Conservation (phyloP, 352 stramenopile species). For the Lagenidium sp. region DNA sequence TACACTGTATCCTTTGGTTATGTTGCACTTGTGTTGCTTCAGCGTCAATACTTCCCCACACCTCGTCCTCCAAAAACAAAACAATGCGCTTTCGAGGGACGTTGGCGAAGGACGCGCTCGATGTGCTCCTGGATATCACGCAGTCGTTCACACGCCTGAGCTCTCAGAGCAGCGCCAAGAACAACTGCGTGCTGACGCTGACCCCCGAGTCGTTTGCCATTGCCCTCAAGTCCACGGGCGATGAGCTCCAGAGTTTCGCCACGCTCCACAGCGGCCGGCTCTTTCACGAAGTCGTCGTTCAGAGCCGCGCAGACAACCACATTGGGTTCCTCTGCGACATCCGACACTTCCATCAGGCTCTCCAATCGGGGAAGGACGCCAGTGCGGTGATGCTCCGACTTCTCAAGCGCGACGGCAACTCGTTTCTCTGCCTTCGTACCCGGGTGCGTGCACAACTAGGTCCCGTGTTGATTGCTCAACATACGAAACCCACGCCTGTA, state of each 20-base stretch:
- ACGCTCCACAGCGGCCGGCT: conserved; percentile 49
- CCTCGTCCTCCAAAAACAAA: too few species aligned
- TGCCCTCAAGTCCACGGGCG: conserved; percentile 55
- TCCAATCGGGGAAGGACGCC: conserved; percentile 67
- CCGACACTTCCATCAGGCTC: conserved; percentile 58
- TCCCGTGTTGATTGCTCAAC: not conserved
- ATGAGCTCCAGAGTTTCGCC: conserved; percentile 76
- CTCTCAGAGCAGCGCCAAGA: conserved; percentile 39
- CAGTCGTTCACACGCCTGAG: conserved; percentile 62
- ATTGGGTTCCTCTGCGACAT: conserved; percentile 76
- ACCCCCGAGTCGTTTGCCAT: conserved; percentile 55
- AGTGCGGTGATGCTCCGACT: conserved; percentile 76
- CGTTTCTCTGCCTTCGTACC: conserved; percentile 66
- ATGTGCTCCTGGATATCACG: conserved; percentile 67
- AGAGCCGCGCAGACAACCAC: conserved; percentile 70
- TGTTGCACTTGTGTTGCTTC: too few species aligned
- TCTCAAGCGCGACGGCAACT: conserved; percentile 66
- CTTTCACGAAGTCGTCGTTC: conserved; percentile 63
- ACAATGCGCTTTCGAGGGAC: conserved; percentile 78
- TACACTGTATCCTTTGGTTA: too few species aligned
- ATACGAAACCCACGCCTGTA: conserved; percentile 4
- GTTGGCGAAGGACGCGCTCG: conserved; percentile 62
- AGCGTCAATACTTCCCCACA: too few species aligned
- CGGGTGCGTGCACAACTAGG: conserved; percentile 12
- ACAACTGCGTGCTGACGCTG: conserved; percentile 64